Percentiles rank a stretch among this genome's conserved stretches.
Conservation (phyloP, 495 filamentous ascomycete species). For the Podospora sp. region DNA sequence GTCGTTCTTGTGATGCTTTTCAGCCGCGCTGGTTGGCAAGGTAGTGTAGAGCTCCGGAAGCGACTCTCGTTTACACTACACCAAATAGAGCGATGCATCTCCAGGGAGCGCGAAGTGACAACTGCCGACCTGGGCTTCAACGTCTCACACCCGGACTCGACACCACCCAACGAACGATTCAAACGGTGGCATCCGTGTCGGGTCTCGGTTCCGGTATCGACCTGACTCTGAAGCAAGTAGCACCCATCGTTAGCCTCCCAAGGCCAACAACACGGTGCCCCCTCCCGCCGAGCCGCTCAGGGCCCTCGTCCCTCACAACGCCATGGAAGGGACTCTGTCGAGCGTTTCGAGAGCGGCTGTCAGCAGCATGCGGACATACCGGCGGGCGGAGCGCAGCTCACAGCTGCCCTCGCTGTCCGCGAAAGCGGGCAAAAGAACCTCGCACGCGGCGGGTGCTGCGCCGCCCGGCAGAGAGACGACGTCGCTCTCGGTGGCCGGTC, state of each 20-base stretch:
- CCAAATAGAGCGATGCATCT: background rate
- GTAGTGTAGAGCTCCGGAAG: background rate
- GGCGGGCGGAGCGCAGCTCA: background rate
- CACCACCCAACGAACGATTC: background rate
- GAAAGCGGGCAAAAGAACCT: background rate
- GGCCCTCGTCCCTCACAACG: background rate
- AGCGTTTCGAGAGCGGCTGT: background rate
- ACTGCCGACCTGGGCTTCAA: background rate
- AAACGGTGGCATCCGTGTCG: background rate
- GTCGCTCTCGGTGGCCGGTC: background rate
- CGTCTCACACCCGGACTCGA: background rate
- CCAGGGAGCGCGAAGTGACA: background rate
- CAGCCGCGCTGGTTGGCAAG: background rate
- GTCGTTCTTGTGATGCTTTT: background rate
- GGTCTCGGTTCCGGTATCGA: background rate
- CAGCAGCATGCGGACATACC: slow-evolving; percentile 6
- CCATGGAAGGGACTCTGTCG: background rate
- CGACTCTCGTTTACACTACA: background rate
- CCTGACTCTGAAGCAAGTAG: background rate
- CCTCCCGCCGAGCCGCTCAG: background rate
- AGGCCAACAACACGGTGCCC: background rate
- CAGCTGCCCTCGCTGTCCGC: background rate
- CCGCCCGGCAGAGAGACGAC: background rate
- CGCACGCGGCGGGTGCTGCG: background rate
- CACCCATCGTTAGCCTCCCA: background rate